A percentile compares a stretch with the other conserved stretches of the same genome.
These are phyloP conservation scores for Malassezia slooffiae DNA, from an alignment of 1,284 basidiomycete genomes.

Conservation along the genomic window DNA sequence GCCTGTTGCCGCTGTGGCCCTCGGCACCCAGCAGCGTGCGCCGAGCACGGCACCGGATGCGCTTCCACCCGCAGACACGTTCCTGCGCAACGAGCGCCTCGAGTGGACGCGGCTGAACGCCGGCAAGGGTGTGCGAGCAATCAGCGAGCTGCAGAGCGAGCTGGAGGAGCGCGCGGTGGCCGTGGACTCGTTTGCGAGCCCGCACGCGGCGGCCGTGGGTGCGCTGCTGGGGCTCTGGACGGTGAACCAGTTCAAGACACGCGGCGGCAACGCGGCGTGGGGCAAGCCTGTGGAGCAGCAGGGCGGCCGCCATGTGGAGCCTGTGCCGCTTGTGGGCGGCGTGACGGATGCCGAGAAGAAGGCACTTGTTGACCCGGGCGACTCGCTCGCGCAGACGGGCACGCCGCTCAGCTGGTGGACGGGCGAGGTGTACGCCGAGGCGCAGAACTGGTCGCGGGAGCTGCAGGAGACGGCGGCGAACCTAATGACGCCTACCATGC, in stretches of 20 bases:
- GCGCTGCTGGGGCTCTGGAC: slow-evolving; percentile 37
- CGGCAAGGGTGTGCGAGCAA: slow-evolving; percentile 37
- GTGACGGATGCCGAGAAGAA: slow-evolving; percentile 29
- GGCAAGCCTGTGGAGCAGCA: slow-evolving; percentile 24
- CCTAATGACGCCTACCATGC: slow-evolving; percentile 52
- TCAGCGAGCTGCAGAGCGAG: slow-evolving; percentile 32
- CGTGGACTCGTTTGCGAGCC: slow-evolving; percentile 32
- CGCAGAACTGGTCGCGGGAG: slow-evolving; percentile 76
- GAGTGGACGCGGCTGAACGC: slow-evolving; percentile 39
- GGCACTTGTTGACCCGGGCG: slow-evolving; percentile 30
- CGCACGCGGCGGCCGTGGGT: slow-evolving; percentile 40
- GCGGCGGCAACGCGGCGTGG: slow-evolving; percentile 28
- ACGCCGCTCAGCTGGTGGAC: slow-evolving; percentile 41
- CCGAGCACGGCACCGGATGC: slow-evolving; percentile 36
- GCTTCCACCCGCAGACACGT: slow-evolving; percentile 24
- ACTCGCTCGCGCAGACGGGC: slow-evolving; percentile 24
- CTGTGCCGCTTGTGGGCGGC: slow-evolving; percentile 25
- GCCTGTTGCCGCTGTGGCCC: slow-evolving; percentile 33
- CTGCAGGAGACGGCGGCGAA: slow-evolving; percentile 76
- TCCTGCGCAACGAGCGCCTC: slow-evolving; percentile 38
- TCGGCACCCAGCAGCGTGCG: slow-evolving; percentile 34
- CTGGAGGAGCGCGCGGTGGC: slow-evolving; percentile 21
- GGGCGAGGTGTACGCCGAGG: slow-evolving; percentile 56
- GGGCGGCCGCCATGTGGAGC: slow-evolving; percentile 35
- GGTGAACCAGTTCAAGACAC: slow-evolving; percentile 44